These are phyloP conservation scores for Astrocystis sublimbata DNA, from an alignment of 495 filamentous ascomycete genomes.

Conservation along the genomic window DNA sequence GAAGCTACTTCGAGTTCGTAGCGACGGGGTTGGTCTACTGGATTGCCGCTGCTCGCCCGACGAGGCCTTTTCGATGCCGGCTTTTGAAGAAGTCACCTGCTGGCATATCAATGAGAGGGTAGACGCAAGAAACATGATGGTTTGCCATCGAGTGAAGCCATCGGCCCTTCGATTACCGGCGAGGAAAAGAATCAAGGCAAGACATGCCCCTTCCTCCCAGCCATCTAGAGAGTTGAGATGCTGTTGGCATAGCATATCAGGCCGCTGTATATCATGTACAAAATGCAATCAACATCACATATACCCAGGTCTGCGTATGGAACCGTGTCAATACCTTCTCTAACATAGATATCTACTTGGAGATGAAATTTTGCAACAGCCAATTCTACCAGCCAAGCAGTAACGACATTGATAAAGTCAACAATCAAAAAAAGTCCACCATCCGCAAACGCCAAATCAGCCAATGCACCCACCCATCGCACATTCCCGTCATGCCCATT, in stretches of 20 bases:
- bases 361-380: background rate
- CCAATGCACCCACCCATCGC: slow-evolving; percentile 5
- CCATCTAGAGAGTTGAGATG: too few relatives aligned
- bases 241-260: background rate
- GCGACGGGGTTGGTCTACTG: too few relatives aligned
- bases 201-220: too few relatives aligned
- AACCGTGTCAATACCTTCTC: background rate
- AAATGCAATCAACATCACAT: background rate
- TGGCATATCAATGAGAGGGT: too few relatives aligned
- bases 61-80: background rate
- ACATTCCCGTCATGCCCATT: background rate
- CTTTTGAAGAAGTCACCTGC: background rate
- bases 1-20: too few relatives aligned
- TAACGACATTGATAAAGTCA: background rate
- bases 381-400: background rate
- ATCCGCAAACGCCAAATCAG: slow-evolving; percentile 7
- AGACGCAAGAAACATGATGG: too few relatives aligned
- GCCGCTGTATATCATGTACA: slow-evolving; percentile 10
- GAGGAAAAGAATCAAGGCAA: too few relatives aligned
- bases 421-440: background rate
- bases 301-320: background rate
- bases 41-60: too few relatives aligned
- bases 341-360: background rate
- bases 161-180: background rate
- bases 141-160: background rate